A percentile compares a stretch with the other conserved stretches of the same genome.
phyloP scores from a whole-genome alignment of 305 asterid genomes.

The Solanum hybrid region DNA sequence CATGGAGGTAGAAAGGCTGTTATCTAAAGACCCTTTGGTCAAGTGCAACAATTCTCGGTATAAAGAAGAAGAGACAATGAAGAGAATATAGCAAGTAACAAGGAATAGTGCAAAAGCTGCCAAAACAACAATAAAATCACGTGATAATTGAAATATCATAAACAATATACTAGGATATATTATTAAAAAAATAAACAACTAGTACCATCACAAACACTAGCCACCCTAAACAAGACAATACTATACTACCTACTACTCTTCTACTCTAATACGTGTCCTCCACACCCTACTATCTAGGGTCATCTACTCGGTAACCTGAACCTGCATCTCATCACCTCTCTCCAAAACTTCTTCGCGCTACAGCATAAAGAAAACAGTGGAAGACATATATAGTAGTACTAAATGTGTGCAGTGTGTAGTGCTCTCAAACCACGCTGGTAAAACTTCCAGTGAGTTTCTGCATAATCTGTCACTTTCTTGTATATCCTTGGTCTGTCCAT shows the following conservation, averaged over 20 bases:
- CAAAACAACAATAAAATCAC: neutral
- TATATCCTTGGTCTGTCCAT: conserved; percentile 23
- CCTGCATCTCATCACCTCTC: neutral
- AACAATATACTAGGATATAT: neutral
- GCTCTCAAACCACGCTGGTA: conserved; percentile 41
- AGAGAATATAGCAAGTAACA: neutral
- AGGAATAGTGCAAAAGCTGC: neutral
- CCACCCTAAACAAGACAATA: neutral
- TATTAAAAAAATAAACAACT: neutral
- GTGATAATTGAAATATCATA: neutral
- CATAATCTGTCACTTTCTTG: conserved; percentile 43
- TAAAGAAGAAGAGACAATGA: neutral
- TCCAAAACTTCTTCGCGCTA: neutral
- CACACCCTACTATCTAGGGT: neutral
- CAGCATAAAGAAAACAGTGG: neutral
- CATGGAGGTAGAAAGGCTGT: neutral
- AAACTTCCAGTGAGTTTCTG: conserved; percentile 26
- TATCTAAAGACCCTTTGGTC: neutral
- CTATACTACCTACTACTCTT: neutral
- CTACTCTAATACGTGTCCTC: neutral
- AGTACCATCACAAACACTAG: neutral
- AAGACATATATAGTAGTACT: neutral
- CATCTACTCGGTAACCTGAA: neutral
- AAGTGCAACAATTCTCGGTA: neutral
- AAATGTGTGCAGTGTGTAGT: conserved; percentile 17